phyloP scores from a whole-genome alignment of 2,329 filamentous ascomycete genomes.

The Aspergillus calidoustus region DNA sequence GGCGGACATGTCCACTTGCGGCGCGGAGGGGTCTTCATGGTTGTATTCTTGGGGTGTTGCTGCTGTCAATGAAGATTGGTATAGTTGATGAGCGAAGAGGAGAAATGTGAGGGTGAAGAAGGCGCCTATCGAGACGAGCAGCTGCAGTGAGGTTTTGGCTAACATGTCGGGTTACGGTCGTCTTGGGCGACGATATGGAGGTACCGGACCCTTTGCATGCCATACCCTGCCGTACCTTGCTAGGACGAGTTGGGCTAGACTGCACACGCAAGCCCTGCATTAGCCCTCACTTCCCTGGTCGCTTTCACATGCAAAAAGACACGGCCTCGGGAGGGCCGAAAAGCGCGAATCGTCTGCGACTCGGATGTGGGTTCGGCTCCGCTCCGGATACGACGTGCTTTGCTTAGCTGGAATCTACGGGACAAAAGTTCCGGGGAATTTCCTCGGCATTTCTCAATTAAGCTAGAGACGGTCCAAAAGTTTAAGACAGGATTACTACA shows the following conservation, averaged over 20 bases:
- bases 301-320: not conserved
- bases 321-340: too few species aligned
- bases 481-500: too few species aligned
- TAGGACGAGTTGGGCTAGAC: too few species aligned
- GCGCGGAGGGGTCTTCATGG: not conserved
- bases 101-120: not conserved
- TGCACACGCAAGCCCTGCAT: not conserved
- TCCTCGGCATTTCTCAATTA: too few species aligned
- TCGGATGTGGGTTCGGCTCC: too few species aligned
- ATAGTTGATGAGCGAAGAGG: not conserved
- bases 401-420: too few species aligned
- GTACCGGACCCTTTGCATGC: too few species aligned
- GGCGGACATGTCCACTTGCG: constrained; percentile 10
- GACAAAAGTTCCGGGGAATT: too few species aligned
- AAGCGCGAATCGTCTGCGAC: too few species aligned
- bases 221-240: not conserved
- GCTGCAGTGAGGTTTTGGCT: not conserved
- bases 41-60: not conserved
- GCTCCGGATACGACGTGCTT: too few species aligned
- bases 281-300: not conserved
- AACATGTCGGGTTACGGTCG: not conserved
- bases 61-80: not conserved
- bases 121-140: not conserved
- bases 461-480: too few species aligned
- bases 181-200: not conserved